These are phyloP conservation scores for Falciphora oryzae DNA, from an alignment of 2,329 filamentous ascomycete species.

Conservation along the genomic window DNA sequence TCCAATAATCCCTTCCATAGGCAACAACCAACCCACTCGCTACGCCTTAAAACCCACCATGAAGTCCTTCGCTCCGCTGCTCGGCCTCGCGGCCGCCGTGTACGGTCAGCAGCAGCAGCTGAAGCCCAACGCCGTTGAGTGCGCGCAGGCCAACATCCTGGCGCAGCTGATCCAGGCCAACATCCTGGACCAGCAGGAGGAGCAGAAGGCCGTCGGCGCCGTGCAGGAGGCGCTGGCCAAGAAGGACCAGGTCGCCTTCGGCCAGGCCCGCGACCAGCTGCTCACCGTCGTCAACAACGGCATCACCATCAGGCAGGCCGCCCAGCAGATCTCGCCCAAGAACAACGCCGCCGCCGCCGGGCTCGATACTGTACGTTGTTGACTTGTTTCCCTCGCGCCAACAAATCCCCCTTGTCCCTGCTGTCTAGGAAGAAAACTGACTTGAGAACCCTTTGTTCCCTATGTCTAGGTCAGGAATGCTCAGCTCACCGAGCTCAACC, in stretches of 20 bases:
- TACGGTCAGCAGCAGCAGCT: not conserved
- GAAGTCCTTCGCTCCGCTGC: not conserved
- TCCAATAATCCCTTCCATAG: too few relatives aligned
- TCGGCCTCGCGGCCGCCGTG: constrained; percentile 1
- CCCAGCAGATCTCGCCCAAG: constrained; percentile 17
- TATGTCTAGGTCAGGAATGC: constrained; percentile 12
- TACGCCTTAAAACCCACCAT: not conserved
- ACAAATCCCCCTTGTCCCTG: not conserved
- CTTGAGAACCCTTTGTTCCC: too few relatives aligned
- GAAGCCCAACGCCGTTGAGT: constrained; percentile 9
- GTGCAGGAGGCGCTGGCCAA: constrained; percentile 14
- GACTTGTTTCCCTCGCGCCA: not conserved
- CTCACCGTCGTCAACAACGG: constrained; percentile 19
- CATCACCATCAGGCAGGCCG: constrained; percentile 18
- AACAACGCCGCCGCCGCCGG: constrained; percentile 15
- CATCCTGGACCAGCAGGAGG: constrained; percentile 19
- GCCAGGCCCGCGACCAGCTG: constrained; percentile 15
- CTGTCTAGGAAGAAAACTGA: not conserved
- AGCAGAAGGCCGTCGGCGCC: constrained; percentile 15
- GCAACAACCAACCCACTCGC: too few relatives aligned
- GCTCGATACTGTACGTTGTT: constrained; percentile 13
- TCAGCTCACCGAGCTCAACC: constrained; percentile 14
- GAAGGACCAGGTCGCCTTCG: constrained; percentile 12
- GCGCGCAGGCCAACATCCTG: constrained; percentile 17
- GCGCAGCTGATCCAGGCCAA: constrained; percentile 20